Evolutionary conservation across 768 basidiomycete genomes (phyloP).

Genomic region (Punctularia strigosozonata): DNA sequence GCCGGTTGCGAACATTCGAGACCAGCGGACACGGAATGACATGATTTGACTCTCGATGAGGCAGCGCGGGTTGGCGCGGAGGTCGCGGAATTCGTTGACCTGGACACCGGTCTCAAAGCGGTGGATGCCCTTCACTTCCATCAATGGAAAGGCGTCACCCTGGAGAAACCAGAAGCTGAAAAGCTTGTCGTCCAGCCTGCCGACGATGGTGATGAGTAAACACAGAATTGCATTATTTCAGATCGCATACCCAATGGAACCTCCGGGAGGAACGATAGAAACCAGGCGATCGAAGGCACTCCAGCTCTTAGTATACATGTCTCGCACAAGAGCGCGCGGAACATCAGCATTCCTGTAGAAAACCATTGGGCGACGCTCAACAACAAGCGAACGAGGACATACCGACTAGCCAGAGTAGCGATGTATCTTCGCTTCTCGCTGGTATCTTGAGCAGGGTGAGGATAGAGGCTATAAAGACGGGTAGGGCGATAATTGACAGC

Average conservation of each 20-base stretch:
- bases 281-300: constrained; percentile 84
- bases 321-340: constrained; percentile 72
- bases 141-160: constrained; percentile 61
- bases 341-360: constrained; percentile 65
- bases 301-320: constrained; percentile 92
- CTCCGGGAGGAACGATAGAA: constrained; percentile 83
- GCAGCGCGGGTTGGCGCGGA: constrained; percentile 81
- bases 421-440: constrained; percentile 67
- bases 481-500: constrained; percentile 67
- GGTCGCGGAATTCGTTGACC: constrained; percentile 79
- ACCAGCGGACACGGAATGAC: constrained; percentile 75
- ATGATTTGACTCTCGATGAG: constrained; percentile 74
- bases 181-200: constrained; percentile 81
- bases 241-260: constrained; percentile 65
- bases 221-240: constrained; percentile 4
- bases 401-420: constrained; percentile 62
- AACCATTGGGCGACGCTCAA: constrained; percentile 3
- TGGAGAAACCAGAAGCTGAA: constrained; percentile 87
- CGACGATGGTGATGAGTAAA: constrained; percentile 1
- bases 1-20: constrained; percentile 57
- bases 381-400: constrained; percentile 5
- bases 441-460: constrained; percentile 73
- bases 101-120: constrained; percentile 84
- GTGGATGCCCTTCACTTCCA: constrained; percentile 76
- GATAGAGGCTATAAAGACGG: constrained; percentile 61